A percentile compares a stretch with the other conserved stretches of the same genome.
Evolutionary conservation across 495 filamentous ascomycete species (phyloP).

Genomic region (Jackrogersella minutella): DNA sequence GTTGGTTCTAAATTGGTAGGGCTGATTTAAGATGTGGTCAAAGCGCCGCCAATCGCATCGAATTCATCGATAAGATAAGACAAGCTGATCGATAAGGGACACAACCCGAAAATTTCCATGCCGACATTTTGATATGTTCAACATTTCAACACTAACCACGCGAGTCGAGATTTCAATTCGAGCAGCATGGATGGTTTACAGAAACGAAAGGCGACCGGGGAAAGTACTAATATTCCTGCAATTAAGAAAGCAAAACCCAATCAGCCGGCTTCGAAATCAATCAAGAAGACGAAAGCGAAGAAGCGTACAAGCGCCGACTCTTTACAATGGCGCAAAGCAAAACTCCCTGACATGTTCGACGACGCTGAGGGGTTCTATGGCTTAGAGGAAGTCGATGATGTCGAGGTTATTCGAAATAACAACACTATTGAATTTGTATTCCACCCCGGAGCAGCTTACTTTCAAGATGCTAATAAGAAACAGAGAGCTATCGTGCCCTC

Average conservation of each 20-base stretch:
- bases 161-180: too few relatives aligned
- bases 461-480: conserved; percentile 21
- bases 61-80: not conserved
- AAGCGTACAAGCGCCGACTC: conserved; percentile 62
- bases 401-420: conserved; percentile 74
- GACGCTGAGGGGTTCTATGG: conserved; percentile 96
- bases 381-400: conserved; percentile 88
- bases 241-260: conserved; percentile 61
- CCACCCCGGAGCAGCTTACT: not conserved
- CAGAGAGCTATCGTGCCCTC: conserved; percentile 29
- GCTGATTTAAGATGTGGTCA: conserved; percentile 39
- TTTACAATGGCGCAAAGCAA: conserved; percentile 82
- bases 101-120: conserved; percentile 16
- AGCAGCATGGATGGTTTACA: conserved; percentile 47
- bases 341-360: conserved; percentile 84
- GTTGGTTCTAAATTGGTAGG: conserved; percentile 21
- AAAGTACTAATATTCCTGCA: conserved; percentile 35
- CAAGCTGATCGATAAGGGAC: conserved; percentile 18
- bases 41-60: not conserved
- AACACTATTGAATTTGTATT: conserved; percentile 63
- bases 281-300: conserved; percentile 42
- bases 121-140: conserved; percentile 43
- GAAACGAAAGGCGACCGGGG: conserved; percentile 55
- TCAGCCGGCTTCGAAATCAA: conserved; percentile 9
- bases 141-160: conserved; percentile 1